Evolutionary conservation across 1,284 basidiomycete genomes (phyloP), one percentile per base, ranked within the genome.

Genomic region (Trichosporon asahii): DNA sequence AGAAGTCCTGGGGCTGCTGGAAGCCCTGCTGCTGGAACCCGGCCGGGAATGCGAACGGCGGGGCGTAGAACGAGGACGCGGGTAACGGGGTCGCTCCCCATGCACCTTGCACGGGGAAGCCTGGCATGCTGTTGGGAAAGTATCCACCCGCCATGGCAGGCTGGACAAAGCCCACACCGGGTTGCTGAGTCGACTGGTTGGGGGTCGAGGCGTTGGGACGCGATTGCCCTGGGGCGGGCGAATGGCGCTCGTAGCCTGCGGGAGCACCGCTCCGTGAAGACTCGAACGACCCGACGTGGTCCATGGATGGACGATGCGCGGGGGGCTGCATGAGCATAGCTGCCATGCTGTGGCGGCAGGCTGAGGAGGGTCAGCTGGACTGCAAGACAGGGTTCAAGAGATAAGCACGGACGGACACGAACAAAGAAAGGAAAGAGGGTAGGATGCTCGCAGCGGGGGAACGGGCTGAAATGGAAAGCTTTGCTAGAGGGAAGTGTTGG

Each of bases 281-380:
- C 40, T 81, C 81, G 74, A 80, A 80, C 23, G 81, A 80, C n/a
- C 78, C 61, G 49, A 77, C 66, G 65, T 79, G 73, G 73, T 82
- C 81, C 79, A 81, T 81, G 27, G 80, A 78, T 14, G 78, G 78
- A 67, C 81, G 80, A 66, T 79, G 78, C 65, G 72, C 68, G 23
- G 76, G 72, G 21, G 75, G 73, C 57, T 77, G 77, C 75, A 79
- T 79, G 68, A 80, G 69, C 44, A 75, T 78, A 35, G 80, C 75
- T 69, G 80, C 80, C 80, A 82, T 82, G 73, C 73, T 77, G 75
- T 68, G 65, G 44, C 57, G 57, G 57, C 63, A 64, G 35, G 18
- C 63, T 64, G 63, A 3, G 21, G 15, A 40, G 35, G n/a, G 63
- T 64, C 37, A 64, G 63, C 63, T 37, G n/a, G 61, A 64, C 61